Evolutionary conservation across 345 rosid species (phyloP).

Genomic region (Noccaea caerulescens): DNA sequence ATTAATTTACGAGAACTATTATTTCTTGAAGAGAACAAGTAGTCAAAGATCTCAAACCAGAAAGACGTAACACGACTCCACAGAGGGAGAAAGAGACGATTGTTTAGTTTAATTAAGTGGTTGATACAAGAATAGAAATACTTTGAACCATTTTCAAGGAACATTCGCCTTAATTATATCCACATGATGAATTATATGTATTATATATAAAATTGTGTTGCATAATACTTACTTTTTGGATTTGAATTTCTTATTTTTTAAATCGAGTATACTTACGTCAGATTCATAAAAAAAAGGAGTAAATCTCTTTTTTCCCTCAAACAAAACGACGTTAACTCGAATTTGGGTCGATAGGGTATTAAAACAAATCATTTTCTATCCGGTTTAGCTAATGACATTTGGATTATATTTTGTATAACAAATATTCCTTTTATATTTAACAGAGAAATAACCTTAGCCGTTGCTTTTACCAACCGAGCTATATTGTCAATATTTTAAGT

Average conservation of each 20-base stretch:
- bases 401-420: not conserved
- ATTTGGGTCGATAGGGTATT: not conserved
- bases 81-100: conserved; percentile 28
- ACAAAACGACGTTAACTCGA: not conserved
- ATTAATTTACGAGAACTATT: conserved; percentile 13
- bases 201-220: not conserved
- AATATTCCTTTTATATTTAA: not conserved
- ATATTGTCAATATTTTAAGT: conserved; percentile 23
- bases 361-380: not conserved
- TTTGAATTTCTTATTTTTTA: too few relatives aligned
- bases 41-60: conserved; percentile 25
- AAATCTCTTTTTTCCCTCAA: not conserved
- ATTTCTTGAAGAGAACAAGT: conserved; percentile 20
- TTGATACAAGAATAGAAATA: conserved; percentile 23
- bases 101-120: conserved; percentile 32
- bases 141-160: conserved; percentile 31
- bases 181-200: conserved; percentile 20
- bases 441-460: conserved; percentile 4
- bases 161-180: not conserved
- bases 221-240: not conserved
- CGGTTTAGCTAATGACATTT: not conserved
- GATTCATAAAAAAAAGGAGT: not conserved
- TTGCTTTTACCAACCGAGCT: conserved; percentile 36
- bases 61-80: conserved; percentile 26
- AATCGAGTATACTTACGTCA: not conserved